Conservation (phyloP, 345 rosid genomes). For the Angophora floribunda region DNA sequence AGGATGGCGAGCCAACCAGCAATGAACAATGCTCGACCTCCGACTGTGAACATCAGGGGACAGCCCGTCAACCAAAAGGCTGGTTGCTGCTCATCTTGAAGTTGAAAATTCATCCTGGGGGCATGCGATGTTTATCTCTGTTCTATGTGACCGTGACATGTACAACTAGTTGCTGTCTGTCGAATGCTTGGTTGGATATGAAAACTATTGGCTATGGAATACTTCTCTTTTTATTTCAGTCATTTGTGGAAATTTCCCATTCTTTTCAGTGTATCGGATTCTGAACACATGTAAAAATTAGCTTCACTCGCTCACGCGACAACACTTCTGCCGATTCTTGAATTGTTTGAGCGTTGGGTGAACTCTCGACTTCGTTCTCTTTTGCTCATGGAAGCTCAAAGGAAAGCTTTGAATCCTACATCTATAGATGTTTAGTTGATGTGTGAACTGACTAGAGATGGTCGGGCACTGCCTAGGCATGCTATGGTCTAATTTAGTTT, state of each 20-base stretch:
- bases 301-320: neutral
- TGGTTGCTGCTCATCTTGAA: slow-evolving; percentile 70
- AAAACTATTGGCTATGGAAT: neutral
- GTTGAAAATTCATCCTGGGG: neutral
- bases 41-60: slow-evolving; percentile 66
- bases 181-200: neutral
- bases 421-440: neutral
- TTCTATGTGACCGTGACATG: neutral
- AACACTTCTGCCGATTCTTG: neutral
- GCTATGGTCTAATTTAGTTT: neutral
- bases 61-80: slow-evolving; percentile 72
- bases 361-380: neutral
- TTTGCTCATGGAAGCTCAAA: neutral
- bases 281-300: slow-evolving; percentile 1
- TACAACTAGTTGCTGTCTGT: neutral
- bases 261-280: neutral
- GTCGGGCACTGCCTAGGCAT: neutral
- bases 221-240: neutral
- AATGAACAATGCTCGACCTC: slow-evolving; percentile 42
- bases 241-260: neutral
- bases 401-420: neutral
- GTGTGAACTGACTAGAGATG: neutral
- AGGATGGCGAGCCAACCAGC: slow-evolving; percentile 84
- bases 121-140: neutral
- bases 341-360: neutral